Conservation (phyloP, 2,329 filamentous ascomycete species). For the Pestalotiopsis sp. region DNA sequence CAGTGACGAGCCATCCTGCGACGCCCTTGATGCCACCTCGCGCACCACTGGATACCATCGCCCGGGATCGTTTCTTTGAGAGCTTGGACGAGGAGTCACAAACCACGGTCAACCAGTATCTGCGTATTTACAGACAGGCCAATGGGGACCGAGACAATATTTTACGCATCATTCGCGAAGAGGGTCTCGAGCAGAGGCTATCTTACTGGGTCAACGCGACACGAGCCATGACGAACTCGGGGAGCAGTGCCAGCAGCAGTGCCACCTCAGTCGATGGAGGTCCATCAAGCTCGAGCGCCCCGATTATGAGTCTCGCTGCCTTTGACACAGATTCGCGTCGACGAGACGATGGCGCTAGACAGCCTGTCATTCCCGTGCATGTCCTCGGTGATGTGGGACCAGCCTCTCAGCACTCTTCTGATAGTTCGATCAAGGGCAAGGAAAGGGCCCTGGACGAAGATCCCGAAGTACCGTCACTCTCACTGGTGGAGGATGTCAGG, state of each 20-base stretch:
- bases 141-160: constrained; percentile 61
- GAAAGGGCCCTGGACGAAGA: not conserved
- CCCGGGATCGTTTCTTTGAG: not conserved
- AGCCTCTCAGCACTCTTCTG: not conserved
- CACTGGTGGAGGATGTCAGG: constrained; percentile 4
- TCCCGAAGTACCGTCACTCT: not conserved
- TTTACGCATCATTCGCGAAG: constrained; percentile 61
- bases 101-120: constrained; percentile 43
- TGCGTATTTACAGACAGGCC: constrained; percentile 60
- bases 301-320: not conserved
- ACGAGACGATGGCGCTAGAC: not conserved
- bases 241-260: constrained; percentile 6
- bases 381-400: not conserved
- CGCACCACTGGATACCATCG: not conserved
- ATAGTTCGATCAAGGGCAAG: constrained; percentile 6
- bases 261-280: not conserved
- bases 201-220: constrained; percentile 61
- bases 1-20: not conserved
- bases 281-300: not conserved
- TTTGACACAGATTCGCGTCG: not conserved
- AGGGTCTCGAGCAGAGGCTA: constrained; percentile 60
- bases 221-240: constrained; percentile 29
- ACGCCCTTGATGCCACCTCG: not conserved
- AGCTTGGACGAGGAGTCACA: constrained; percentile 15
- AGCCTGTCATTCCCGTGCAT: not conserved